Conservation (phyloP, 352 stramenopile genomes). For the Phytophthora lateralis region DNA sequence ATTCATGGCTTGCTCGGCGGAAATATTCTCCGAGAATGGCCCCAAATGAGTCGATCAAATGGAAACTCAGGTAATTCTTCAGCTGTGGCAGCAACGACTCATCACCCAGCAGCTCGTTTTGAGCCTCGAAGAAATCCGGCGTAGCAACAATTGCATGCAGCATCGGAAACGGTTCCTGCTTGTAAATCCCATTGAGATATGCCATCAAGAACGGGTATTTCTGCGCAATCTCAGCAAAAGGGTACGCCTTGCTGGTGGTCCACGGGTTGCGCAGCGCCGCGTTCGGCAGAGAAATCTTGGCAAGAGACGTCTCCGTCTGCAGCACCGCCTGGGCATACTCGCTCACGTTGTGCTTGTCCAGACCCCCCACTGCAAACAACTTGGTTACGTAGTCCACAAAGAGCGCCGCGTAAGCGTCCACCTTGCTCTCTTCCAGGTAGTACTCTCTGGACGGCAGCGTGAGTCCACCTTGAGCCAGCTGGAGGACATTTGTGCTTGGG, state of each 20-base stretch:
- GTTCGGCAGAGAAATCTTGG: conserved; percentile 85
- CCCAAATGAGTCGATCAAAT: conserved; percentile 56
- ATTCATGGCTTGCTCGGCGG: conserved; percentile 52
- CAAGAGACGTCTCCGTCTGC: conserved; percentile 78
- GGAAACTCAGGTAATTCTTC: conserved; percentile 72
- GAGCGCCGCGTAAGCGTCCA: conserved; percentile 43
- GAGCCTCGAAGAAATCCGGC: conserved; percentile 53
- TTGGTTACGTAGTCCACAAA: conserved; percentile 56
- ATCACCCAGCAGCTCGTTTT: conserved; percentile 49
- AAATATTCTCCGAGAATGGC: conserved; percentile 58
- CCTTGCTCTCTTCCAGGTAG: conserved; percentile 54
- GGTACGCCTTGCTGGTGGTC: conserved; percentile 87
- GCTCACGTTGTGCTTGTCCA: conserved; percentile 48
- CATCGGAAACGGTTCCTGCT: conserved; percentile 43
- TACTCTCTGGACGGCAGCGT: conserved; percentile 71
- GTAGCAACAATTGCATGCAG: conserved; percentile 52
- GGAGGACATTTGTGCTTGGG: conserved; percentile 50
- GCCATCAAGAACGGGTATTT: conserved; percentile 57
- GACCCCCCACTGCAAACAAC: conserved; percentile 45
- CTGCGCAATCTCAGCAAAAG: conserved; percentile 59
- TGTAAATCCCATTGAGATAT: conserved; percentile 57
- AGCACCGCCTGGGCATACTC: conserved; percentile 47
- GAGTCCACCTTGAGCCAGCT: conserved; percentile 58
- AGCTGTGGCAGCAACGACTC: conserved; percentile 42
- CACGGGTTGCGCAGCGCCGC: conserved; percentile 86